phyloP scores from a whole-genome alignment of 1,284 basidiomycete genomes.

The Cryptococcus wingfieldii region DNA sequence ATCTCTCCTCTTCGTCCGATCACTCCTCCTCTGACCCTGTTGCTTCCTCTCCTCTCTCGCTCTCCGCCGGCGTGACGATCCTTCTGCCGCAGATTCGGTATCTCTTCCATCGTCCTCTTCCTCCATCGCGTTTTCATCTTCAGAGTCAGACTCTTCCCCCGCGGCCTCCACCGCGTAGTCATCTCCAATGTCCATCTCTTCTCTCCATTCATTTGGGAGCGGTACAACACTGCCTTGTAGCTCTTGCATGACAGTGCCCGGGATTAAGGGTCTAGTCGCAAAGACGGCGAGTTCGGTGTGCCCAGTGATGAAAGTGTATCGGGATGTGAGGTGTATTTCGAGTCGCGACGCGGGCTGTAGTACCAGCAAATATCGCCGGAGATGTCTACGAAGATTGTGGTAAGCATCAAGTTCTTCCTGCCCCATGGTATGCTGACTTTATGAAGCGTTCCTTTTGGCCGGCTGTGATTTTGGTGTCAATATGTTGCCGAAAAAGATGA shows the following conservation, averaged over 20 bases:
- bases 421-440: slow-evolving; percentile 9
- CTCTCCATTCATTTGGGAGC: slow-evolving; percentile 38
- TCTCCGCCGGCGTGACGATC: slow-evolving; percentile 1
- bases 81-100: slow-evolving; percentile 8
- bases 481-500: slow-evolving; percentile 33
- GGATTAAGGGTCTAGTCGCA: slow-evolving; percentile 34
- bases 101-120: slow-evolving; percentile 14
- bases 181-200: slow-evolving; percentile 41
- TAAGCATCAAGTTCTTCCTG: neutral
- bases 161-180: slow-evolving; percentile 28
- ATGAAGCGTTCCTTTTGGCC: slow-evolving; percentile 33
- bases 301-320: slow-evolving; percentile 39
- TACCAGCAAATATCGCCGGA: slow-evolving; percentile 40
- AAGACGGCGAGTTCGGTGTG: slow-evolving; percentile 45
- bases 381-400: slow-evolving; percentile 24
- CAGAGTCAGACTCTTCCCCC: slow-evolving; percentile 25
- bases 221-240: slow-evolving; percentile 42
- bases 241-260: slow-evolving; percentile 31
- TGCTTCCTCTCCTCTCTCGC: slow-evolving; percentile 15
- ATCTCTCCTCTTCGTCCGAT: slow-evolving; percentile 39
- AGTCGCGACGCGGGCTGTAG: slow-evolving; percentile 38
- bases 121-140: slow-evolving; percentile 5
- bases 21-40: slow-evolving; percentile 27
- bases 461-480: slow-evolving; percentile 29
- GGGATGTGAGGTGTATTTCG: slow-evolving; percentile 42